Conservation (phyloP, 1,139 yeast genomes). For the Meyerozyma smithsonii region DNA sequence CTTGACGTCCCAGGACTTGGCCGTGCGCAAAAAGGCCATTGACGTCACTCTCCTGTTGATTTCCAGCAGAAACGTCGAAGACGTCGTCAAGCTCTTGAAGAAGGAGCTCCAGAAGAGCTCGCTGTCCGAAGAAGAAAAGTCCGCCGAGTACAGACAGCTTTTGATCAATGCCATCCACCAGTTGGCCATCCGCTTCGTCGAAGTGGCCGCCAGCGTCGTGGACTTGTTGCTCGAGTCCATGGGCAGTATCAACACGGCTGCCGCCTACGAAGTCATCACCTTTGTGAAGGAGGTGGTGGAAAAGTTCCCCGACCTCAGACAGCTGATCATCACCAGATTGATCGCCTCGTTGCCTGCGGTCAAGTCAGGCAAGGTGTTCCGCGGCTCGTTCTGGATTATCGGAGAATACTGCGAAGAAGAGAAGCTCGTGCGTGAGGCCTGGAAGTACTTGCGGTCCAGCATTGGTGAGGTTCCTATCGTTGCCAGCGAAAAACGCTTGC, state of each 20-base stretch:
- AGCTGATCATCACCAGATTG: conserved; percentile 60
- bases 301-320: conserved; percentile 78
- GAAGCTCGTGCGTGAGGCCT: conserved; percentile 70
- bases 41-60: conserved; percentile 77
- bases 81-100: conserved; percentile 84
- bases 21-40: conserved; percentile 84
- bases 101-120: conserved; percentile 79
- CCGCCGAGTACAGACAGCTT: conserved; percentile 82
- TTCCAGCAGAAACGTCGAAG: conserved; percentile 87
- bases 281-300: conserved; percentile 94
- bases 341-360: conserved; percentile 59
- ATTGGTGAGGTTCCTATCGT: conserved; percentile 91
- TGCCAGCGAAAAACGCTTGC: conserved; percentile 59
- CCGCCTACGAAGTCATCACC: conserved; percentile 85
- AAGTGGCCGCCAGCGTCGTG: conserved; percentile 88
- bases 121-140: conserved; percentile 66
- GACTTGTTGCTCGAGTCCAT: conserved; percentile 83
- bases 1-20: conserved; percentile 81
- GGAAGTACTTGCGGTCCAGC: conserved; percentile 80
- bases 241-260: conserved; percentile 73
- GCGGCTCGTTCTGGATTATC: conserved; percentile 93
- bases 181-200: conserved; percentile 83
- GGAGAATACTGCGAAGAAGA: conserved; percentile 86
- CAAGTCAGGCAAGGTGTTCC: conserved; percentile 84
- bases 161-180: conserved; percentile 85